Evolutionary conservation across 2,329 filamentous ascomycete genomes (phyloP).

Genomic region (Aspergillus floridensis): DNA sequence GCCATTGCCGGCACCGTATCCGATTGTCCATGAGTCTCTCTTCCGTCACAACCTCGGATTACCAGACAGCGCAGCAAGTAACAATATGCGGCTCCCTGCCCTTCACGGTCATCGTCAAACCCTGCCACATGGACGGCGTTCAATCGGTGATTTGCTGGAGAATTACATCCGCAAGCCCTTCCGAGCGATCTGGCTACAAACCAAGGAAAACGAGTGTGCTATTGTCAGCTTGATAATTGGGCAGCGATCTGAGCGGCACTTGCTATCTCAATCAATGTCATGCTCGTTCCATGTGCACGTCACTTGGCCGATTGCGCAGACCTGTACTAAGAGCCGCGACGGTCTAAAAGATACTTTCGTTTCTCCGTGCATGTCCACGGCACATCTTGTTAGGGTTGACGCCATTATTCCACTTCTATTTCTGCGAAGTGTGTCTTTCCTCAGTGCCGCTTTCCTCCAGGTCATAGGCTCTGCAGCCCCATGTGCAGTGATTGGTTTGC

Average conservation of each 20-base stretch:
- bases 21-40: constrained; percentile 15
- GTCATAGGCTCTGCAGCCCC: background rate
- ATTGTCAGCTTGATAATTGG: background rate
- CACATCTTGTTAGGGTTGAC: background rate
- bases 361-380: background rate
- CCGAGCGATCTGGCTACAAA: background rate
- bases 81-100: background rate
- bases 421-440: background rate
- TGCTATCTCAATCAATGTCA: background rate
- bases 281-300: background rate
- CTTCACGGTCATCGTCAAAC: background rate
- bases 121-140: background rate
- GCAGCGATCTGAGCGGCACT: background rate
- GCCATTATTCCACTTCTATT: background rate
- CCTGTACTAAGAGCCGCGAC: background rate
- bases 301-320: background rate
- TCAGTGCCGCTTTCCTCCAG: background rate
- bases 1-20: constrained; percentile 17
- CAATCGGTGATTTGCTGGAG: background rate
- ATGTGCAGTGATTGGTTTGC: background rate
- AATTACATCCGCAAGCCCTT: background rate
- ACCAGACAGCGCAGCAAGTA: background rate
- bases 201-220: background rate
- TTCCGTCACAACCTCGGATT: constrained; percentile 2
- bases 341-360: background rate